phyloP scores from a whole-genome alignment of 805 yeast genomes.

The Wickerhamomyces bovis region DNA sequence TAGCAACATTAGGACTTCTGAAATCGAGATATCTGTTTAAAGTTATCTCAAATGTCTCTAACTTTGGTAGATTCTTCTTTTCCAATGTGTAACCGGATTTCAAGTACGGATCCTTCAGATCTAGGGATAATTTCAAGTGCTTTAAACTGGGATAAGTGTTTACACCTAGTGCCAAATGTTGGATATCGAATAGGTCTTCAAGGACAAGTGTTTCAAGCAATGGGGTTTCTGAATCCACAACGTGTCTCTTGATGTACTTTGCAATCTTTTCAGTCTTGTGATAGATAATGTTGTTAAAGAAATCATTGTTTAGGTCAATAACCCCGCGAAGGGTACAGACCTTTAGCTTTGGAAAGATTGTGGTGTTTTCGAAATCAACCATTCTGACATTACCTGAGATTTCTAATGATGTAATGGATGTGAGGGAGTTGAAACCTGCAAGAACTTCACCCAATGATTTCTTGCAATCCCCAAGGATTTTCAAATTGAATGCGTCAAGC shows the following conservation, averaged over 20 bases:
- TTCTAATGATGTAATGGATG: neutral
- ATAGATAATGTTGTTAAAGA: neutral
- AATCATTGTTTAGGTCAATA: neutral
- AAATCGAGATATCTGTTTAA: neutral
- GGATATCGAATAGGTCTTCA: constrained; percentile 1
- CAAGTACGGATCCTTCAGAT: constrained; percentile 1
- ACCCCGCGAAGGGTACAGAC: neutral
- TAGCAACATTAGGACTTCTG: neutral
- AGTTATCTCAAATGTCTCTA: neutral
- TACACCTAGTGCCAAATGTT: neutral
- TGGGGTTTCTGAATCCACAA: neutral
- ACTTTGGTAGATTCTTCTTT: neutral
- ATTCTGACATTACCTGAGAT: neutral
- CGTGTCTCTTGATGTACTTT: neutral
- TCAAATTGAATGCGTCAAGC: neutral
- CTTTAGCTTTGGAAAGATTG: neutral
- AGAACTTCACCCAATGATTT: neutral
- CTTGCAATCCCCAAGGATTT: neutral
- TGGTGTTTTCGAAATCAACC: neutral
- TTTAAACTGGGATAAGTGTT: neutral
- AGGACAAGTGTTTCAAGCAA: neutral
- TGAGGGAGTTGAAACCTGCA: neutral
- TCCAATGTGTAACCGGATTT: neutral
- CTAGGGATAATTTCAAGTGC: neutral
- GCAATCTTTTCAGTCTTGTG: neutral